Percentiles rank a stretch among this genome's conserved stretches.
These are phyloP conservation scores for Pleurotus djamor DNA, from an alignment of 768 basidiomycete species.

Conservation along the genomic window DNA sequence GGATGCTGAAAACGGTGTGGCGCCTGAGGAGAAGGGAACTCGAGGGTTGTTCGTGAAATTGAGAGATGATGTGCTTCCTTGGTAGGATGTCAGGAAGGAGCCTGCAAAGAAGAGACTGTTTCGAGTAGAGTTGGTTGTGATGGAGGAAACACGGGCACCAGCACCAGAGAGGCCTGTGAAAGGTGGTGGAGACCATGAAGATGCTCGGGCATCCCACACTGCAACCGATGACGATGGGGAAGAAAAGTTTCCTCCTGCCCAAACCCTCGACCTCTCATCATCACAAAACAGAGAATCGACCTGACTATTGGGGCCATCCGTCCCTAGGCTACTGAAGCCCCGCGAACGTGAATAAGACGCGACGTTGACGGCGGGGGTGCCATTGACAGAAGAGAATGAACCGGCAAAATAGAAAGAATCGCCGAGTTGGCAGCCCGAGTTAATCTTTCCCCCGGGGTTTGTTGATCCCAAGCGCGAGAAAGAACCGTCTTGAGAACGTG, in stretches of 20 bases:
- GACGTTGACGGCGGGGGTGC: conserved; percentile 63
- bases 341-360: conserved; percentile 69
- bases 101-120: conserved; percentile 85
- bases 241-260: conserved; percentile 78
- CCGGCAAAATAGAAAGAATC: conserved; percentile 81
- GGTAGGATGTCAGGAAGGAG: conserved; percentile 78
- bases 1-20: conserved; percentile 86
- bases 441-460: conserved; percentile 75
- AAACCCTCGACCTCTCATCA: conserved; percentile 55
- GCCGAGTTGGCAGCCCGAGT: conserved; percentile 68
- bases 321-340: conserved; percentile 61
- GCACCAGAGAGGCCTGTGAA: conserved; percentile 82
- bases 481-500: conserved; percentile 62
- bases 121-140: conserved; percentile 69
- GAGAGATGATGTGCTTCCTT: conserved; percentile 41
- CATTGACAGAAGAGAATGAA: conserved; percentile 71
- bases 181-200: conserved; percentile 73
- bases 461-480: conserved; percentile 74
- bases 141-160: conserved; percentile 67
- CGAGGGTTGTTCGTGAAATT: conserved; percentile 82
- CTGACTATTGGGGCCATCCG: conserved; percentile 69
- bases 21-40: conserved; percentile 77
- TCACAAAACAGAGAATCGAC: conserved; percentile 84
- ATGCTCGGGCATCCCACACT: conserved; percentile 60
- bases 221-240: conserved; percentile 69